Evolutionary conservation across 2,329 filamentous ascomycete genomes (phyloP).

Genomic region (Penicillium paneum): DNA sequence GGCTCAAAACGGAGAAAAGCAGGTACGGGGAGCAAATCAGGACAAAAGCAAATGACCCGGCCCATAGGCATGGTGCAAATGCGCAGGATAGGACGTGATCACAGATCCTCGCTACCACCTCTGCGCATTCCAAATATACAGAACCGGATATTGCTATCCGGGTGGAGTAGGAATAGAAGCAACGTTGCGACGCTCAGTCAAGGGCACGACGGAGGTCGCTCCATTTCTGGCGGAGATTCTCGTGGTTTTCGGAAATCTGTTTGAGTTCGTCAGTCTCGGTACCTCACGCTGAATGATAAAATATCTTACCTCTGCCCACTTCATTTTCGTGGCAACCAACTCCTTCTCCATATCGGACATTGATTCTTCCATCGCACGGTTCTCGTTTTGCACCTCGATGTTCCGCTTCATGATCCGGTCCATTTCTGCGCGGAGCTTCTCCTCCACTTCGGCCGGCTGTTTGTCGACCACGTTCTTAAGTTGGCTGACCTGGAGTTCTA

Average conservation of each 20-base stretch:
- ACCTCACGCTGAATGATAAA: not conserved
- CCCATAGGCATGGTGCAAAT: slow-evolving; percentile 12
- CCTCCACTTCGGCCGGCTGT: slow-evolving; percentile 85
- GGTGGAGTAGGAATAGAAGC: not conserved
- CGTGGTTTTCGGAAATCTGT: slow-evolving; percentile 66
- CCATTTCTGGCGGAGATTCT: slow-evolving; percentile 73
- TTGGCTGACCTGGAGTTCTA: slow-evolving; percentile 81
- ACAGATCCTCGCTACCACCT: slow-evolving; percentile 15
- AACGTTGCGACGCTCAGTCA: slow-evolving; percentile 30
- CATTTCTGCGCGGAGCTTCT: slow-evolving; percentile 76
- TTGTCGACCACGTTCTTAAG: slow-evolving; percentile 81
- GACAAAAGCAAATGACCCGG: slow-evolving; percentile 14
- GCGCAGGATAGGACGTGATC: slow-evolving; percentile 15
- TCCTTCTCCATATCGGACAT: slow-evolving; percentile 88
- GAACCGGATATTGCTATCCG: slow-evolving; percentile 3
- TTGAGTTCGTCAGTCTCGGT: not conserved
- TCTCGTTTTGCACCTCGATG: slow-evolving; percentile 90
- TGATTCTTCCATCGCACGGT: slow-evolving; percentile 81
- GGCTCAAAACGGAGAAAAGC: slow-evolving; percentile 1
- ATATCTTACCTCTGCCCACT: slow-evolving; percentile 78
- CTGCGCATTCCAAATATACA: slow-evolving; percentile 23
- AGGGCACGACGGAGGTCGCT: slow-evolving; percentile 63
- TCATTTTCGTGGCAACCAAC: slow-evolving; percentile 90
- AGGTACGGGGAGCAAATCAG: not conserved
- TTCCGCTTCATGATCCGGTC: slow-evolving; percentile 91